Conservation (phyloP, 139 green algal genomes). For the Ostreobium quekettii region DNA sequence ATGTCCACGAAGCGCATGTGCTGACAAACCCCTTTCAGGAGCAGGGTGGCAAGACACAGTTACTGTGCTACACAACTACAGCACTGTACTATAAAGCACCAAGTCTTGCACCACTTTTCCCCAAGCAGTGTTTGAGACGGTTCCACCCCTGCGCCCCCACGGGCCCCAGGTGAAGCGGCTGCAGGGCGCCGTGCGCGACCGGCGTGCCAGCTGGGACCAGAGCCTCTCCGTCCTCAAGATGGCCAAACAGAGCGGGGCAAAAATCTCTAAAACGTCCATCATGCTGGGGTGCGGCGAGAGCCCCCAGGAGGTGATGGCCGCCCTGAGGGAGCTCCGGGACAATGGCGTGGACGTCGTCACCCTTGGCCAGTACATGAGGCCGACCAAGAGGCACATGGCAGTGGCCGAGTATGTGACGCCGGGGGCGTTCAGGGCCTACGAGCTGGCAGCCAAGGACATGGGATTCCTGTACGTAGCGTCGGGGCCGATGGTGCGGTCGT, state of each 20-base stretch:
- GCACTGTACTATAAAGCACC: too few species aligned
- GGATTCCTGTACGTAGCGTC: slow-evolving; percentile 91
- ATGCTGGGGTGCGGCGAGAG: slow-evolving; percentile 97
- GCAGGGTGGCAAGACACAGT: too few species aligned
- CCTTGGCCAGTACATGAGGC: slow-evolving; percentile 98
- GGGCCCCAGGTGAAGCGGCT: slow-evolving; percentile 30
- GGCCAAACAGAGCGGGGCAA: slow-evolving; percentile 72
- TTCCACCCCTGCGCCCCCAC: not conserved
- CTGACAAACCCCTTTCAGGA: too few species aligned
- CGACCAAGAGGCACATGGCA: slow-evolving; percentile 95
- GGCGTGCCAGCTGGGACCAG: slow-evolving; percentile 85
- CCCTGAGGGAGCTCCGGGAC: slow-evolving; percentile 46
- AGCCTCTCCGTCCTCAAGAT: slow-evolving; percentile 63
- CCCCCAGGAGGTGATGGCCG: slow-evolving; percentile 66
- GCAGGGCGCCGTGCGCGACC: slow-evolving; percentile 67
- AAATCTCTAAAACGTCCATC: slow-evolving; percentile 92
- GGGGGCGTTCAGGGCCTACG: slow-evolving; percentile 83
- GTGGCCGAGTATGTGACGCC: slow-evolving; percentile 96
- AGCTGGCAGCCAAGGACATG: slow-evolving; percentile 65
- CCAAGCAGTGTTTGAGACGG: too few species aligned
- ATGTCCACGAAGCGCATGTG: too few species aligned
- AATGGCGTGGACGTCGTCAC: slow-evolving; percentile 92
- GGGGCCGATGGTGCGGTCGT: slow-evolving; percentile 88
- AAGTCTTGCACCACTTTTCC: too few species aligned
- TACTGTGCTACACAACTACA: too few species aligned